These are phyloP conservation scores for Ogataea pilisensis DNA, from an alignment of 805 yeast genomes.

Conservation along the genomic window DNA sequence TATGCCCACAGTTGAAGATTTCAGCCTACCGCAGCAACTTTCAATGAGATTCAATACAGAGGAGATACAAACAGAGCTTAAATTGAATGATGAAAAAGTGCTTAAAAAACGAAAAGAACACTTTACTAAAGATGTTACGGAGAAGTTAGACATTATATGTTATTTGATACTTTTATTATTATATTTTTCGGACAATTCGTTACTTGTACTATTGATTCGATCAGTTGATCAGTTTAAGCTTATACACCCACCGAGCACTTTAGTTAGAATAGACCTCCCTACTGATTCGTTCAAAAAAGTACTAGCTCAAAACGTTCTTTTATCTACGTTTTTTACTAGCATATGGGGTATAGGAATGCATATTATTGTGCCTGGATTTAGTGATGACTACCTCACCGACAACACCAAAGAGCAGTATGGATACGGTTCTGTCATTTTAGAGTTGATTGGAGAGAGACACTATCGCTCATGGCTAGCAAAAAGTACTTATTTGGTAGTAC, in stretches of 20 bases:
- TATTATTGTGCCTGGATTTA: constrained; percentile 30
- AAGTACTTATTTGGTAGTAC: constrained; percentile 22
- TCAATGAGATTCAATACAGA: constrained; percentile 16
- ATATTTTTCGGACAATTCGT: constrained; percentile 40
- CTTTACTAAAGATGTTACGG: constrained; percentile 35
- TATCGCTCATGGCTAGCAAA: constrained; percentile 25
- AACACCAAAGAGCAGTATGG: constrained; percentile 23
- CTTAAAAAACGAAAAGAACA: constrained; percentile 40
- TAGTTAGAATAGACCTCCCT: constrained; percentile 23
- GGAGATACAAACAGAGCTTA: constrained; percentile 31
- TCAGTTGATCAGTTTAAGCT: constrained; percentile 35
- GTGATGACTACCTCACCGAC: constrained; percentile 13
- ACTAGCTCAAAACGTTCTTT: constrained; percentile 30
- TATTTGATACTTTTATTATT: constrained; percentile 34
- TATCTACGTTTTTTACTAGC: constrained; percentile 23
- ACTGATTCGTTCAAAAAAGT: constrained; percentile 21
- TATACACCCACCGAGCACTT: constrained; percentile 38
- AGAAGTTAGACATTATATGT: constrained; percentile 33
- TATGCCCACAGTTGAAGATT: neutral
- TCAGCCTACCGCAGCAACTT: neutral
- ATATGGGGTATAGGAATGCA: constrained; percentile 31
- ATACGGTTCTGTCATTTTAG: constrained; percentile 38
- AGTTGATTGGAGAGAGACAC: constrained; percentile 43
- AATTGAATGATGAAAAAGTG: constrained; percentile 36
- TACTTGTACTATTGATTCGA: constrained; percentile 32